Base-by-base conservation (phyloP, 306 rosid genomes). In the Begonia masoniana region DNA sequence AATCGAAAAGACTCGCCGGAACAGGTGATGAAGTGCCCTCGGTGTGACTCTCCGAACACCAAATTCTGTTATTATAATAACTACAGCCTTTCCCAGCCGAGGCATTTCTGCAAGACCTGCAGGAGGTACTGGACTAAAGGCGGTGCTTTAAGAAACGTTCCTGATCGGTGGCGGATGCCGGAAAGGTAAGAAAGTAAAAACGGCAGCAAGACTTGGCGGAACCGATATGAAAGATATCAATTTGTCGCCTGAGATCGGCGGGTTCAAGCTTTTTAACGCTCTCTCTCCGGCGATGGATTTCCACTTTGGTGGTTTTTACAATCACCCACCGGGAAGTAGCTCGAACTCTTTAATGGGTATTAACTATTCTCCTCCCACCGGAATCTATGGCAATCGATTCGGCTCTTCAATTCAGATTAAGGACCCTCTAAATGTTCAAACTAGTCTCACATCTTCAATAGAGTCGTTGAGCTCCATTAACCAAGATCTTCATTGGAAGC, bases 61-160 rank as follows among this genome's bases (percentile, higher is more conserved):
- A 91, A 91, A 51, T 91, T 91, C 82, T 91, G 99, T 60, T 91
- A 91, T 85, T 91, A 85, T 81, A 91, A 91, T 81, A 91, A 91
- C 72, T 91, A 91, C 72, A 91, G 96, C 70, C 87, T 91, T 47
- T 82, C 92, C 5, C 99, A 91, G 68, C 99, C 99, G 0, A 56
- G 99, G 36, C 88, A 85, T 60, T 91, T 91, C 84, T 91, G 99
- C 78, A 91, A 91, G 69, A 81, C 94, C 9, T 91, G 99, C 59
- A 66, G 99, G 47, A 70, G 99, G 47, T 91, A 91, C 82, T 91
- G 99, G 97, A 91, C 99, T 41, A 85, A 77, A 66, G 99, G 94
- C 15, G 99, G 99, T 1, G 94, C 99, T 31, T 60, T 91, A 39
- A 81, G 99, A 21, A 91, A 83, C 69, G 96, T 91, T 15, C 97